These are phyloP conservation scores for Zoysia japonica DNA, from an alignment of 176 grass and related monocot genomes.

Conservation along the genomic window DNA sequence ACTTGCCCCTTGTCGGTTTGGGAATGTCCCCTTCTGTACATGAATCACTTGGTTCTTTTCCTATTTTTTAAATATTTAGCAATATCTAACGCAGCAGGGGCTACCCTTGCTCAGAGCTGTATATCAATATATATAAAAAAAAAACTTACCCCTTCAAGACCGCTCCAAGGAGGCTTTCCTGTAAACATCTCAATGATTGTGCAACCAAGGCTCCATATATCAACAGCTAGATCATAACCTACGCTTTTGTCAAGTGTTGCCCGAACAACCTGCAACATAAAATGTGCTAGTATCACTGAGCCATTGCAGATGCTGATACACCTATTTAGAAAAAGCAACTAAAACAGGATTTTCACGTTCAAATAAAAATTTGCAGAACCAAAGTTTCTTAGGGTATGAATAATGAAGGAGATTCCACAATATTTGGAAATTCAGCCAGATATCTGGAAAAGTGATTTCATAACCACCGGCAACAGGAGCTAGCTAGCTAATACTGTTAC, in stretches of 20 bases:
- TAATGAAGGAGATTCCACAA: neutral
- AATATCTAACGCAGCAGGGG: no score
- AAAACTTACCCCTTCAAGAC: slow-evolving; percentile 85
- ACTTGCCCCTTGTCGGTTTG: no score
- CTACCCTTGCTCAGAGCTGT: no score
- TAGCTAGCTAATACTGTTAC: neutral
- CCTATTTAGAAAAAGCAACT: neutral
- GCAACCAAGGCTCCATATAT: slow-evolving; percentile 92
- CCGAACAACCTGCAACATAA: slow-evolving; percentile 73
- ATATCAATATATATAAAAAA: no score
- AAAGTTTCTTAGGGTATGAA: neutral
- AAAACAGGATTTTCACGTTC: neutral
- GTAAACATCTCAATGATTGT: slow-evolving; percentile 97
- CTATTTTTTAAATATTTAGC: no score
- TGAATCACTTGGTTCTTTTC: no score
- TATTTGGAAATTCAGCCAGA: neutral
- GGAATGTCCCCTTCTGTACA: no score
- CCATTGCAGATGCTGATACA: slow-evolving; percentile 22
- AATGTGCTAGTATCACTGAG: slow-evolving; percentile 36
- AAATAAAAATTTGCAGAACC: slow-evolving; percentile 19
- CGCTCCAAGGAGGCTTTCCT: slow-evolving; percentile 84
- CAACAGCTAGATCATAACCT: slow-evolving; percentile 82
- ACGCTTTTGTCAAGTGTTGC: slow-evolving; percentile 73
- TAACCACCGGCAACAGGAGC: neutral
- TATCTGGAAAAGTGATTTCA: slow-evolving; percentile 25